Evolutionary conservation across 1,139 yeast species (phyloP).

Genomic region (Schizosaccharomyces versatilis): DNA sequence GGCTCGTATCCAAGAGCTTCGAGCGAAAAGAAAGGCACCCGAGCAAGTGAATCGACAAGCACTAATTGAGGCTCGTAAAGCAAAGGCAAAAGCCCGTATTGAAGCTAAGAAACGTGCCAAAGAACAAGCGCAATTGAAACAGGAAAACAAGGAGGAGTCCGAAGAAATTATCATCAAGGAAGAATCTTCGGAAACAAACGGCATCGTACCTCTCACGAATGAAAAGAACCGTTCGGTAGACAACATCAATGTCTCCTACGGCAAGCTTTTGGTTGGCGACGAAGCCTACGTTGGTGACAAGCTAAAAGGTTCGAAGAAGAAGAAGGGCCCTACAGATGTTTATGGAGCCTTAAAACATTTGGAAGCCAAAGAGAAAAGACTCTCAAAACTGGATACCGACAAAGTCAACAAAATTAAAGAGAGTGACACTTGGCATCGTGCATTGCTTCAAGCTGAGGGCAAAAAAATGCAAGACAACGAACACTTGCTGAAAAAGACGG

Average conservation of each 20-base stretch:
- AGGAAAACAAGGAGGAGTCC: conserved; percentile 13
- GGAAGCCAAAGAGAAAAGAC: conserved; percentile 48
- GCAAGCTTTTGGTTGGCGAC: conserved; percentile 48
- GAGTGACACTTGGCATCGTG: conserved; percentile 66
- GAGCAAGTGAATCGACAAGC: conserved; percentile 66
- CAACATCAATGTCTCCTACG: conserved; percentile 19
- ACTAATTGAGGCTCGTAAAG: conserved; percentile 32
- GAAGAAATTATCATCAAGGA: conserved; percentile 5
- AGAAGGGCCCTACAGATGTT: conserved; percentile 73
- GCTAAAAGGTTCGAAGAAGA: conserved; percentile 52
- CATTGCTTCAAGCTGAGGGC: conserved; percentile 76
- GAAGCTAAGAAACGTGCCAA: conserved; percentile 14
- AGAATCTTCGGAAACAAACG: conserved; percentile 2
- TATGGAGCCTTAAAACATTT: conserved; percentile 60
- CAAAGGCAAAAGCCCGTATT: conserved; percentile 22
- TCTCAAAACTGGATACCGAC: conserved; percentile 39
- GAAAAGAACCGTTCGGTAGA: conserved; percentile 18
- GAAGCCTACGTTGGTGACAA: conserved; percentile 70
- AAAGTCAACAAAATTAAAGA: conserved; percentile 24
- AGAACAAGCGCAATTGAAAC: conserved; percentile 12
- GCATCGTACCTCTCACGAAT: conserved; percentile 18
- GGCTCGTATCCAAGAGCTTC: conserved; percentile 42
- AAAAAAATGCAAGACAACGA: conserved; percentile 74
- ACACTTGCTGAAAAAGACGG: conserved; percentile 58
- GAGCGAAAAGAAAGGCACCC: conserved; percentile 75